A percentile compares a stretch with the other conserved stretches of the same genome.
These are phyloP conservation scores for Nicotiana attenuata DNA, from an alignment of 257 asterid species.

Conservation along the genomic window DNA sequence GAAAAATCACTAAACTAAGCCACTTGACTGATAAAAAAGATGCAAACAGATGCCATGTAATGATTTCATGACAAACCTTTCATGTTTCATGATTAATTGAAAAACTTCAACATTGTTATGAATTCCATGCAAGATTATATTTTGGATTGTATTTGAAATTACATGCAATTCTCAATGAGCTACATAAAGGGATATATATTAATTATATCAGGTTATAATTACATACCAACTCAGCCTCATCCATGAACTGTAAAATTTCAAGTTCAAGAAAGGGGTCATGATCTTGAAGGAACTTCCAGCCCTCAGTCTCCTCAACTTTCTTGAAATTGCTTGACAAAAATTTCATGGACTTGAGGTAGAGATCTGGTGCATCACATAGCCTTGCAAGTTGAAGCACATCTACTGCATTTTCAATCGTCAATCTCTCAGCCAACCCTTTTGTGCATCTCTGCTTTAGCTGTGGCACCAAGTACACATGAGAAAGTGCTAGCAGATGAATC, in stretches of 20 bases:
- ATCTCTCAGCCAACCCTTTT: slow-evolving; percentile 37
- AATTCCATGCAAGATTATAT: background rate
- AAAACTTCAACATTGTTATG: background rate
- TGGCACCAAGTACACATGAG: slow-evolving; percentile 75
- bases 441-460: slow-evolving; percentile 77
- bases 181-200: background rate
- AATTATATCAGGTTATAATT: background rate
- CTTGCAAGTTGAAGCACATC: slow-evolving; percentile 86
- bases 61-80: background rate
- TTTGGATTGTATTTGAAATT: background rate
- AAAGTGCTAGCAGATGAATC: slow-evolving; percentile 66
- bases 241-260: slow-evolving; percentile 73
- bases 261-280: slow-evolving; percentile 85
- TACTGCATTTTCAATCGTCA: slow-evolving; percentile 58
- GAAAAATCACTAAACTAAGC: background rate
- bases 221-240: slow-evolving; percentile 70
- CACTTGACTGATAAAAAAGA: background rate
- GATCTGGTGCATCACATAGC: slow-evolving; percentile 86
- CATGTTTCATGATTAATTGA: background rate
- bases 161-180: background rate
- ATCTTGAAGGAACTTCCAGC: slow-evolving; percentile 73
- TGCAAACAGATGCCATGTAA: background rate
- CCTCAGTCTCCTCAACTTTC: slow-evolving; percentile 72
- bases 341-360: slow-evolving; percentile 65
- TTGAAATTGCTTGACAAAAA: slow-evolving; percentile 42